Conservation (phyloP, 768 basidiomycete species). For the Xerocomus spinulosus region DNA sequence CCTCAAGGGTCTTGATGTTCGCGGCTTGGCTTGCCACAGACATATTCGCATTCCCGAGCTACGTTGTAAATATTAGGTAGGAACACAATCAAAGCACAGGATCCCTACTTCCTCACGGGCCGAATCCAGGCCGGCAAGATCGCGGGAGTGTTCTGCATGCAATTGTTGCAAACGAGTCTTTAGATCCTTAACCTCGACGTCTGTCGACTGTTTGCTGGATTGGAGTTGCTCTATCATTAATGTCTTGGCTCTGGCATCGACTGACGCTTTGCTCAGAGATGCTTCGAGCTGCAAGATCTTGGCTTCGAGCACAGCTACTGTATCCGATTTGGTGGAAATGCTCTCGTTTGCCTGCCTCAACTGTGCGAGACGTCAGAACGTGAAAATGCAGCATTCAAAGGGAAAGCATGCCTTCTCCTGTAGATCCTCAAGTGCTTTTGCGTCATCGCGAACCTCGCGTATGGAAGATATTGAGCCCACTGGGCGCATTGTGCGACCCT, state of each 20-base stretch:
- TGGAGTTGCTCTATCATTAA: constrained; percentile 44
- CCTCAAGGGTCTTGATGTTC: constrained; percentile 44
- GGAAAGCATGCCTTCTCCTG: constrained; percentile 52
- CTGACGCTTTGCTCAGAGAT: constrained; percentile 43
- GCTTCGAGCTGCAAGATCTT: constrained; percentile 47
- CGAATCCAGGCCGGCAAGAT: constrained; percentile 34
- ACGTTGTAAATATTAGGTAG: constrained; percentile 6
- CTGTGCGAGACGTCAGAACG: constrained; percentile 32
- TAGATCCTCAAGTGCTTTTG: constrained; percentile 52
- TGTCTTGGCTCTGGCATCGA: constrained; percentile 47
- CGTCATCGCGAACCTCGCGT: constrained; percentile 61
- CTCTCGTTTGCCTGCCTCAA: constrained; percentile 54
- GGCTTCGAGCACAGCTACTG: constrained; percentile 49
- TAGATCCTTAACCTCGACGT: constrained; percentile 43
- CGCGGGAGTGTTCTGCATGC: constrained; percentile 25
- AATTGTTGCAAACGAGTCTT: constrained; percentile 39
- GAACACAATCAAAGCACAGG: neutral
- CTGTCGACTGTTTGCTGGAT: constrained; percentile 44
- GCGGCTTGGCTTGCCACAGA: constrained; percentile 39
- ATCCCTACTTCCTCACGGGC: constrained; percentile 49
- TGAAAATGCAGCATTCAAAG: neutral
- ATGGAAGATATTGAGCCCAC: constrained; percentile 70
- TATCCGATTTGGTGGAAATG: constrained; percentile 48
- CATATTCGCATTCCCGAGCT: constrained; percentile 53
- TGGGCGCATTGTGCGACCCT: constrained; percentile 43